Conservation (phyloP, 306 rosid genomes). For the Quercus rubra region DNA sequence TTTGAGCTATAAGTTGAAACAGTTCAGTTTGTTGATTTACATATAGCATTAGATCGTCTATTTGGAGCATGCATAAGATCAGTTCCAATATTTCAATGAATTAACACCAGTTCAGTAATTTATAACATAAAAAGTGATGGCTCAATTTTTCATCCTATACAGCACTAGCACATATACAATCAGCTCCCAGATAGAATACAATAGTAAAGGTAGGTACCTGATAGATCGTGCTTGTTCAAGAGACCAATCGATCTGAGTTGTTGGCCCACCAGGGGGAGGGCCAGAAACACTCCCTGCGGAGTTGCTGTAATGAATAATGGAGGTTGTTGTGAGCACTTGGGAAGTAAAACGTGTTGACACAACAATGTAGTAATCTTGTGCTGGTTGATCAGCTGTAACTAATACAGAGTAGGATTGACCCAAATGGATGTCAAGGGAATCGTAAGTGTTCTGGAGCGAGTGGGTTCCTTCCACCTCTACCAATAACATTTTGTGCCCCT, state of each 20-base stretch:
- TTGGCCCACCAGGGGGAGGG: constrained; percentile 72
- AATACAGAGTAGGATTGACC: constrained; percentile 79
- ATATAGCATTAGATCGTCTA: not conserved
- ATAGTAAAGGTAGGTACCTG: constrained; percentile 36
- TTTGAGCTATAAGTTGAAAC: not conserved
- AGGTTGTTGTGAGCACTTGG: constrained; percentile 49
- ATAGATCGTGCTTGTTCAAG: constrained; percentile 75
- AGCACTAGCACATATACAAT: not conserved
- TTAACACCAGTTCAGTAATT: not conserved
- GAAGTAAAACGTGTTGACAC: constrained; percentile 68
- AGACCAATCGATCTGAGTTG: constrained; percentile 71
- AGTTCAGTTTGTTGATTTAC: not conserved
- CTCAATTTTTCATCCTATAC: not conserved
- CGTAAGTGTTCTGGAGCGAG: constrained; percentile 67
- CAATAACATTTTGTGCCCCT: constrained; percentile 73
- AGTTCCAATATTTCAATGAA: not conserved
- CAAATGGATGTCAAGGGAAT: constrained; percentile 78
- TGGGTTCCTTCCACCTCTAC: constrained; percentile 95
- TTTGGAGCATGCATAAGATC: not conserved
- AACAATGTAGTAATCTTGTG: constrained; percentile 68
- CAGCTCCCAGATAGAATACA: not conserved
- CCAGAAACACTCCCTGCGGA: constrained; percentile 52
- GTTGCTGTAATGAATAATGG: constrained; percentile 71
- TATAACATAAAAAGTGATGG: not conserved
- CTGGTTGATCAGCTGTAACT: constrained; percentile 78